Evolutionary conservation across 2,329 filamentous ascomycete genomes (phyloP).

Genomic region (Blastomyces gilchristii): DNA sequence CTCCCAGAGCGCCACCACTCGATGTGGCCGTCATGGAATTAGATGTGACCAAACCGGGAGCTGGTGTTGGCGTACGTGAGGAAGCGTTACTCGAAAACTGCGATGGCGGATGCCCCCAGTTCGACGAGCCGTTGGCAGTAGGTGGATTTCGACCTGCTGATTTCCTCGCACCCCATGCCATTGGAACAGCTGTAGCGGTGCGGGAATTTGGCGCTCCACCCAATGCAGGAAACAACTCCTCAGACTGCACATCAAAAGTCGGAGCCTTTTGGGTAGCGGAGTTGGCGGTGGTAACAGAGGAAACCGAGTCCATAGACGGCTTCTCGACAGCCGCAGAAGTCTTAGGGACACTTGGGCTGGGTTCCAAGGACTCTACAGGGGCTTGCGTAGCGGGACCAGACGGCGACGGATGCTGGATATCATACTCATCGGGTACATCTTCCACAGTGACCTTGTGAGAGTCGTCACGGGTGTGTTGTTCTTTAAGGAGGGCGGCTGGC

Average conservation of each 20-base stretch:
- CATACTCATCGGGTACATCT: constrained; percentile 71
- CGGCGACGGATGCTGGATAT: constrained; percentile 48
- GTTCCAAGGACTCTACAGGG: constrained; percentile 15
- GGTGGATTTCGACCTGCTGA: constrained; percentile 27
- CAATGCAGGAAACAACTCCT: constrained; percentile 89
- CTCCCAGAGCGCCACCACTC: constrained; percentile 16
- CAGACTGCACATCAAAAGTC: constrained; percentile 69
- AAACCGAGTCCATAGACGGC: constrained; percentile 47
- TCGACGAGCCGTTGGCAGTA: constrained; percentile 37
- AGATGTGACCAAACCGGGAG: constrained; percentile 40
- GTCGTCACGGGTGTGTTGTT: constrained; percentile 44
- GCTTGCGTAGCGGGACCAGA: constrained; percentile 24
- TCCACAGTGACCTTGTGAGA: constrained; percentile 61
- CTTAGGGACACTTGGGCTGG: constrained; percentile 26
- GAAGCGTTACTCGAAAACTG: constrained; percentile 4
- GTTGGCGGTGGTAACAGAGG: constrained; percentile 26
- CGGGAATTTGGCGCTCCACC: constrained; percentile 58
- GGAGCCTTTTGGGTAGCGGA: constrained; percentile 31
- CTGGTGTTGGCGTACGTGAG: constrained; percentile 54
- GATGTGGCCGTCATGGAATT: constrained; percentile 15
- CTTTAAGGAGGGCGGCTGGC: constrained; percentile 44
- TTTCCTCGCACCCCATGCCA: constrained; percentile 66
- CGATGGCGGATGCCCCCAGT: constrained; percentile 31
- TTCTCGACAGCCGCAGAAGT: constrained; percentile 46
- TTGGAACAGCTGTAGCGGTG: constrained; percentile 50